Evolutionary conservation across 2,329 filamentous ascomycete species (phyloP), one percentile per base, ranked within the genome.

Genomic region (Scedosporium minutisporum): DNA sequence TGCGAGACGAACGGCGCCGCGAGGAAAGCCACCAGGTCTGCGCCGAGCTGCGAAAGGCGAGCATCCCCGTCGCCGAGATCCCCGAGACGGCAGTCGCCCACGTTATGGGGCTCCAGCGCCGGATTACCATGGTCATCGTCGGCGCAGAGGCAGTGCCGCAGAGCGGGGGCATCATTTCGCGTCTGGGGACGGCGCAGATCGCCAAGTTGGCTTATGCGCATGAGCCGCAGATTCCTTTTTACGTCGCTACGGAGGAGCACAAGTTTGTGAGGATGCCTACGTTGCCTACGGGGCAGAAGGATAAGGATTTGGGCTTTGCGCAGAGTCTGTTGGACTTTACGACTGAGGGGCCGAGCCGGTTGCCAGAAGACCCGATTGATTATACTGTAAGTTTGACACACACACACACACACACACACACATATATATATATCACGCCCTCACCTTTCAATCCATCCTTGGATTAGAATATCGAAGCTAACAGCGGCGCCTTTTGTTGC

Each of bases 201-300:
- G 93, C 91, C 1, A 79, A 91, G 67, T 78, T 97, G 61, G 92
- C 93, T 4, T 87, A 87, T 69, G 73, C 75, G 29, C 79, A 79
- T 55, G 85, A 87, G 46, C 66, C 66, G 14, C 65, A 61, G 14
- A 87, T 90, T 65, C 89, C 89, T 0, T 91, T 97, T 68, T 96
- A 96, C 70, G 92, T 96, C 18, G 92, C 95, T 4, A 89, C 89
- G 1, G 95, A 99, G 78, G 96, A 90, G 69, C 95, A 99, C 80
- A 99, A 99, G 77, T 97, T 99, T 71, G 91, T 96, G 57, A 84
- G 92, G 69, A 82, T 95, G 62, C 29, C 62, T 27, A 62, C 61
- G 10, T 95, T 93, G 69, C 91, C 93, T 1, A 77, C 95, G 23
- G 86, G 88, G 65, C 91, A 96, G 75, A 60, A 57, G 33, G 65